Evolutionary conservation across 305 asterid genomes (phyloP), one percentile per base, ranked within the genome.

Genomic region (Rubia occidens): DNA sequence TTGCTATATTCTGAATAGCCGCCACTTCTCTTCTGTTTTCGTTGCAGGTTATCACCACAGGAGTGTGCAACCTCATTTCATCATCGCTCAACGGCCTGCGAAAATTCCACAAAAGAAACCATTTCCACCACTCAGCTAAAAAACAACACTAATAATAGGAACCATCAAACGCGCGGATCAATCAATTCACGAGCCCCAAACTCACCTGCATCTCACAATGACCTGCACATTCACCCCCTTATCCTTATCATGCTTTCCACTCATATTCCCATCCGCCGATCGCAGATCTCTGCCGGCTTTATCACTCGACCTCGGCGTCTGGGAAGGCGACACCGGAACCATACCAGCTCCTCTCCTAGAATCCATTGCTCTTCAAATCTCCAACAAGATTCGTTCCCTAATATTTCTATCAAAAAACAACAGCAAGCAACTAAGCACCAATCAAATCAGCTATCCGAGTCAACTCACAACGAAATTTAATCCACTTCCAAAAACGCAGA

Each of bases 201-300:
- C 78, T 37, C 67, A 91, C 96, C 97, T 85, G 99, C 98, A 91
- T 35, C 98, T 87, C 18, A 89, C 88, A 73, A 95, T 86, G 76
- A 91, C 99, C 77, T 91, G 96, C 21, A 89, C 98, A 79, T 91
- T 95, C 6, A 95, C 99, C 15, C 99, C 97, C 87, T 91, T 91
- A 45, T 89, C 99, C 81, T 81, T 91, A 71, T 95, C 97, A 49
- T 83, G 91, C 84, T 79, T 91, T 15, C 91, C 96, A 18, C 78
- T 95, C 81, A 80, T 78, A 76, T 80, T 85, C 40, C 96, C 98
- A 58, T 95, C 96, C 65, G 82, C 96, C 54, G 87, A 85, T 89
- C 99, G 87, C 67, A 89, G 90, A 89, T 91, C 97, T 83, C 96
- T 85, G 64, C 69, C 82, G 3, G 69, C 75, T 79, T 86, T 94